Evolutionary conservation across 148 eudicot genomes (phyloP).

Genomic region (Nepenthes gracilis): DNA sequence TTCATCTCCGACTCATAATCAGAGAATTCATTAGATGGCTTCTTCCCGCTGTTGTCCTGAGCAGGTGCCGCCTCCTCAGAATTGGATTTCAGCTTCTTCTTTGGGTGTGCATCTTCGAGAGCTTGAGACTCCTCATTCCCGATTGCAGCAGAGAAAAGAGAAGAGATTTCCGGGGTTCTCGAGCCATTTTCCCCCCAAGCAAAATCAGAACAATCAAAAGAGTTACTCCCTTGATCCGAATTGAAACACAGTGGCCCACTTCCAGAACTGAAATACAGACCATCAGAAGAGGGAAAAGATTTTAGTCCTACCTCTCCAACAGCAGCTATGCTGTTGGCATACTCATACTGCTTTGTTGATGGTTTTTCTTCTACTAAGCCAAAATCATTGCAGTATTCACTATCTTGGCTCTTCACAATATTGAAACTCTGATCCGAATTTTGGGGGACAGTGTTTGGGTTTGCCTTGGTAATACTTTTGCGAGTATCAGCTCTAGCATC

Average conservation of each 20-base stretch:
- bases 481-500: slow-evolving; percentile 24
- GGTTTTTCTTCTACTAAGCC: slow-evolving; percentile 56
- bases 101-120: slow-evolving; percentile 31
- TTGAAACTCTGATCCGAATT: slow-evolving; percentile 19
- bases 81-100: slow-evolving; percentile 45
- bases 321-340: slow-evolving; percentile 15
- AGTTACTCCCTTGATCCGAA: slow-evolving; percentile 78
- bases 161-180: slow-evolving; percentile 53
- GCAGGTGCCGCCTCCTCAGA: slow-evolving; percentile 22
- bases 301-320: slow-evolving; percentile 18
- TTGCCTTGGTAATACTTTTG: slow-evolving; percentile 19
- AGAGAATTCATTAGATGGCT: slow-evolving; percentile 29
- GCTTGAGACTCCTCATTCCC: slow-evolving; percentile 31
- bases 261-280: slow-evolving; percentile 3
- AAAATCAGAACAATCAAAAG: slow-evolving; percentile 66
- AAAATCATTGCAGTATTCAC: slow-evolving; percentile 17
- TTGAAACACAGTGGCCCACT: slow-evolving; percentile 19
- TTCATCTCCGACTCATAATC: slow-evolving; percentile 67
- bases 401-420: slow-evolving; percentile 16
- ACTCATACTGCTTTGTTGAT: slow-evolving; percentile 18
- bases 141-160: slow-evolving; percentile 45
- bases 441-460: slow-evolving; percentile 19
- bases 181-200: slow-evolving; percentile 55
- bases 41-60: slow-evolving; percentile 16
- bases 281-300: slow-evolving; percentile 22